Percentiles rank a stretch among this genome's conserved stretches.
Conservation (phyloP, 2,329 filamentous ascomycete genomes). For the Diaporthe longicolla region DNA sequence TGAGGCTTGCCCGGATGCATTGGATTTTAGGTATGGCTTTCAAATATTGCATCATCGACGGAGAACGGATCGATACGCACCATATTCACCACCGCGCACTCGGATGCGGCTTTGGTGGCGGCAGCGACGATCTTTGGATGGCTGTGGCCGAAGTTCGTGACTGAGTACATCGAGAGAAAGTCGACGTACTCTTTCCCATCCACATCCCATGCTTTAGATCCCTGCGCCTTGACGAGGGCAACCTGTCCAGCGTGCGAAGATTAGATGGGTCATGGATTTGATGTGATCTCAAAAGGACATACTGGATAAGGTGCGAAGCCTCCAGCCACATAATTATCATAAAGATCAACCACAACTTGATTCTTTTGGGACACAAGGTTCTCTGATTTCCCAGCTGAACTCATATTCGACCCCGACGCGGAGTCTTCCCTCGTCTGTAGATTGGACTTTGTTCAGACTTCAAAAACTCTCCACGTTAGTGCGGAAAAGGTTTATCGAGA, state of each 20-base stretch:
- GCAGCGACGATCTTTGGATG: slow-evolving; percentile 40
- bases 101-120: slow-evolving; percentile 24
- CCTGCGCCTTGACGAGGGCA: slow-evolving; percentile 34
- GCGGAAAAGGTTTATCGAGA: not conserved
- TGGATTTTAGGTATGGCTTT: too few relatives aligned
- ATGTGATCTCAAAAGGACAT: not conserved
- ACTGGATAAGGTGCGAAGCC: slow-evolving; percentile 17
- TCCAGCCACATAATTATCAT: slow-evolving; percentile 19
- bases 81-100: slow-evolving; percentile 30
- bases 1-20: not conserved
- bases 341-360: not conserved
- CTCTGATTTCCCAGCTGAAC: not conserved
- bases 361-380: not conserved
- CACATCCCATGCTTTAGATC: slow-evolving; percentile 38
- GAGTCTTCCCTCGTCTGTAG: not conserved
- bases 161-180: slow-evolving; percentile 37
- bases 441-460: not conserved
- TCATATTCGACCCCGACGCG: not conserved
- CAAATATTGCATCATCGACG: too few relatives aligned
- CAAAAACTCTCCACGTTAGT: not conserved
- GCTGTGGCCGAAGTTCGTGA: slow-evolving; percentile 41
- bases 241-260: not conserved
- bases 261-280: not conserved
- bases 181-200: slow-evolving; percentile 40
- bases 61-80: not conserved